Conservation (phyloP, 2,329 filamentous ascomycete species). For the Escovopsis sp. region DNA sequence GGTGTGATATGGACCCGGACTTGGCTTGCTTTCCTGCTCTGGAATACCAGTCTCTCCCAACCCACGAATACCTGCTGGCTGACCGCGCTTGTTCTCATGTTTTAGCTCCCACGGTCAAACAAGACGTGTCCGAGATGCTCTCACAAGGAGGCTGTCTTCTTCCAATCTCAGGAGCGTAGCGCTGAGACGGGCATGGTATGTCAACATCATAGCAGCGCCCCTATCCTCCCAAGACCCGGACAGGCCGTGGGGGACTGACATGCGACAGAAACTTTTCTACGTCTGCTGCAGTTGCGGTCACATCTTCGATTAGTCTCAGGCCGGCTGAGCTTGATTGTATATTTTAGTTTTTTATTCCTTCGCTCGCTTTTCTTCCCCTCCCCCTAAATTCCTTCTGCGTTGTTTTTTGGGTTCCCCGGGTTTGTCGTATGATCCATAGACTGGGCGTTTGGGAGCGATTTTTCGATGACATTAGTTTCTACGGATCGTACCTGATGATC, state of each 20-base stretch:
- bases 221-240: neutral
- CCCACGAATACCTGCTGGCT: constrained; percentile 22
- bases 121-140: constrained; percentile 74
- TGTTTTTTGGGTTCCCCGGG: neutral
- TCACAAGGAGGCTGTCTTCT: constrained; percentile 88
- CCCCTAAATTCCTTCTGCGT: no score
- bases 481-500: neutral
- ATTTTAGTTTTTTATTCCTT: no score
- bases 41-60: constrained; percentile 12
- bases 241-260: neutral
- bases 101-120: constrained; percentile 80
- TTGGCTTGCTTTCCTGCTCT: constrained; percentile 6
- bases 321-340: neutral
- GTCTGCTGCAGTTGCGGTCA: constrained; percentile 90
- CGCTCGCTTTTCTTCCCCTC: no score
- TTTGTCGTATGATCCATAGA: neutral
- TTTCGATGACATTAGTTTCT: neutral
- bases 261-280: constrained; percentile 66
- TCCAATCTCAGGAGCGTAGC: constrained; percentile 95
- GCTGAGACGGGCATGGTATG: constrained; percentile 97
- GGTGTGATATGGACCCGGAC: neutral
- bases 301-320: constrained; percentile 48
- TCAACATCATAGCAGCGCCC: no score
- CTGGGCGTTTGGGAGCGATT: constrained; percentile 2
- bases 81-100: constrained; percentile 23